These are phyloP conservation scores for Staphylotrichum longicolle DNA, from an alignment of 495 filamentous ascomycete species.

Conservation along the genomic window DNA sequence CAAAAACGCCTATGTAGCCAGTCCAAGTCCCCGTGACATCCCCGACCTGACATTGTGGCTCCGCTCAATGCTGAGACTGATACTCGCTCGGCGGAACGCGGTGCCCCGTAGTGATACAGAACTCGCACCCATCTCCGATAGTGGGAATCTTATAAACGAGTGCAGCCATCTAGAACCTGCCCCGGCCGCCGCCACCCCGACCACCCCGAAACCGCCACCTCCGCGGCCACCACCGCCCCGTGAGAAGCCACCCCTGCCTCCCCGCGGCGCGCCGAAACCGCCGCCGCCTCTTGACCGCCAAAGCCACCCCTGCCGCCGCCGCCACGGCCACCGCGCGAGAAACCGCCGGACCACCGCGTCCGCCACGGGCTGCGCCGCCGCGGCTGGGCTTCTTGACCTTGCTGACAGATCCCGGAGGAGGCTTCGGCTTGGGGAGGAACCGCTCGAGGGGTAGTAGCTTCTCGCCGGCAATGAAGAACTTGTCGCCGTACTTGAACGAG, in stretches of 20 bases:
- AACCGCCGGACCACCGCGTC: slow-evolving; percentile 43
- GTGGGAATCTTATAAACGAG: background rate
- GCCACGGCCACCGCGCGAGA: slow-evolving; percentile 42
- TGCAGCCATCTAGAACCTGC: slow-evolving; percentile 8
- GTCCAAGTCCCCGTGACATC: slow-evolving; percentile 28
- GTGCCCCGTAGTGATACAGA: slow-evolving; percentile 12
- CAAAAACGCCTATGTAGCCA: slow-evolving; percentile 34
- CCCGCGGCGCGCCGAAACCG: slow-evolving; percentile 26
- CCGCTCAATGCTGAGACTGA: slow-evolving; percentile 19
- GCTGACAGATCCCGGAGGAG: slow-evolving; percentile 60
- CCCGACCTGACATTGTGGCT: slow-evolving; percentile 20
- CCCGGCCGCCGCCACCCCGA: slow-evolving; percentile 27
- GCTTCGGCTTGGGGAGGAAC: slow-evolving; percentile 95
- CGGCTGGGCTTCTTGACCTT: slow-evolving; percentile 57
- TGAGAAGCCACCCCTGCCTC: slow-evolving; percentile 29
- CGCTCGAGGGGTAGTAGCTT: slow-evolving; percentile 92
- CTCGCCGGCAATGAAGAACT: slow-evolving; percentile 92
- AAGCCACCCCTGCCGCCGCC: slow-evolving; percentile 28
- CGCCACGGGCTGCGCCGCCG: slow-evolving; percentile 43
- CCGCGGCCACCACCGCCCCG: slow-evolving; percentile 29
- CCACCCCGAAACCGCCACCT: slow-evolving; percentile 23
- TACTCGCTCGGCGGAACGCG: background rate
- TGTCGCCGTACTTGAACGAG: slow-evolving; percentile 93
- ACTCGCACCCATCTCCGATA: background rate
- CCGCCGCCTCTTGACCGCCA: slow-evolving; percentile 24